Base-by-base conservation (phyloP, 2,329 filamentous ascomycete species). In the Ambrosiella xylebori region DNA sequence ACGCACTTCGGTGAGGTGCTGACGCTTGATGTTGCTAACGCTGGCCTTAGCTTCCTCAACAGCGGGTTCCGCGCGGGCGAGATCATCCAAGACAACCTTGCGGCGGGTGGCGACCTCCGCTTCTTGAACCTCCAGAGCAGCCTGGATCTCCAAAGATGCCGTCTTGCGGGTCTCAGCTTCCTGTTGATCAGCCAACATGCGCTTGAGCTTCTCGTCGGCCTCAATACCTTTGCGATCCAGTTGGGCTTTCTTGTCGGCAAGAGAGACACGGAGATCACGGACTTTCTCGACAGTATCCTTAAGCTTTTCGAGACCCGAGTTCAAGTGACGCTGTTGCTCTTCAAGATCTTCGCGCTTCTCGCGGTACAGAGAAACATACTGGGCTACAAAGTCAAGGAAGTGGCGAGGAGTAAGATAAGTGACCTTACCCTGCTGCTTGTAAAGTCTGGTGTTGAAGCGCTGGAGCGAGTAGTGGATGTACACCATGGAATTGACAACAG, bases 301-400 rank as follows among this genome's bases (percentile, higher is more conserved):
- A 36, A 99, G 76, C 70, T 99, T 99, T 74, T 98, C 93, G 1
- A 99, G 79, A 76, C 93, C 94, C 59, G 97, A 90, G 66, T 98
- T 98, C 62, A 99, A 77, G 78, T 99, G 93, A 37, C 93, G 86
- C 68, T 99, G 93, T 70, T 99, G 93, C 68, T 99, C 93, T 70
- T 99, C 93, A 1, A 99, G 79, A 67, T 98, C 93, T 69, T 97
- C 93, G 9, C 94, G 86, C 75, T 99, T 98, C 71, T 98, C 93
- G 62, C 90, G 95, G 73, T 97, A 97, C 6, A 99, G 77, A 70
- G 87, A 93, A 70, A 96, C 90, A 68, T 96, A 99, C 68, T 99
- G 93, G 44, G 89, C 88, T 60, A 98, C 91, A 66, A 98, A 98
- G 69, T 98, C 94, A 56, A 99, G 75, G 75, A 95, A 99, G 70